Evolutionary conservation across 495 filamentous ascomycete genomes (phyloP), one percentile per base, ranked within the genome.

Genomic region (Daldinia caldariorum): DNA sequence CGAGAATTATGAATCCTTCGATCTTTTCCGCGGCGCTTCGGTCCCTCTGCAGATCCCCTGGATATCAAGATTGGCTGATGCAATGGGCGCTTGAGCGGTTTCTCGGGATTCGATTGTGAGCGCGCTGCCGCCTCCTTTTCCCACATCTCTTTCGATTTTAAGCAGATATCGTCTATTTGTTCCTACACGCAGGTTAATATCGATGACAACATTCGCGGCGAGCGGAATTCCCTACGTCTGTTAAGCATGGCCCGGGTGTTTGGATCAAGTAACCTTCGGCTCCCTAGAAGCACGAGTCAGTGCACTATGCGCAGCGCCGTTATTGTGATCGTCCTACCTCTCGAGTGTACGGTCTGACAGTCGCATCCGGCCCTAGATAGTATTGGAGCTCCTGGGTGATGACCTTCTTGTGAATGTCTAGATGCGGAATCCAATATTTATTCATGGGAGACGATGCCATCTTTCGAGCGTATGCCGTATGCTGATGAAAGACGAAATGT

Each of bases 101-200:
- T 85, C 56, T 82, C 81, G 47, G 82, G 76, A 37, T 79, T 77
- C 51, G 78, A 79, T 58, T 83, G 78, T 43, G 81, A 79, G 53
- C 82, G 74, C 18, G 84, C 84, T 14, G 83, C 84, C n/a, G 85
- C 85, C 77, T 86, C 82, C 70, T 76, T 83, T 70, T 86, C 83
- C 83, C 83, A 86, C 75, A 85, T 80, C 58, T 86, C 81, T 60
- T 80, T 85, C 14, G 83, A 86, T 76, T 86, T 86, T 41, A 80
- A 57, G 74, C 85, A 87, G 29, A 87, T 85, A 71, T 87, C 84
- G 63, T 87, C 83, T 47, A 87, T 87, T 74, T 87, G 85, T 76
- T 86, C 83, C 85, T 87, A 70, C 18, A 29, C 50, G 66, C 61
- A 41, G 68, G 76, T 83, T 73, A 80, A 73, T 63, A 54, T 73